Base-by-base conservation (phyloP, 257 asterid genomes). In the Petunia secreta region DNA sequence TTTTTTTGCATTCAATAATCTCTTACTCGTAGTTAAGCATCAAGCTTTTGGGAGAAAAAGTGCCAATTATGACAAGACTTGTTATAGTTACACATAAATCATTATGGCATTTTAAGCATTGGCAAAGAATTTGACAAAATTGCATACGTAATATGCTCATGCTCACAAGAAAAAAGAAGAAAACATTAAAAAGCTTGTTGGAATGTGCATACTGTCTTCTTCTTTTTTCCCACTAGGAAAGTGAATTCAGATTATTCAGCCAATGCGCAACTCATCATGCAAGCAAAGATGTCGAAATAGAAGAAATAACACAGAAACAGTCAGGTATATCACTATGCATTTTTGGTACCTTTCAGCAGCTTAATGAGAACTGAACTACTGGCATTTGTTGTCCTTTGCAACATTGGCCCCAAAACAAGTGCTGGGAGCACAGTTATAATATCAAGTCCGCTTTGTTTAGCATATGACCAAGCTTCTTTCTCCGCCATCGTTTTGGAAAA, bases 401-500 rank as follows among this genome's bases (percentile, higher is more conserved):
- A 89, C 89, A 93, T 78, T 5, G 98, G 98, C 14, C 98, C 98
- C 8, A 85, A 15, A 11, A 95, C 93, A 66, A 81, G 87, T 53
- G 87, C 4, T 38, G 98, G 98, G 41, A 88, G 86, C 37, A 91
- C 79, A 9, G 97, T 86, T 71, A 93, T 79, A n/a, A 95, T 57
- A 52, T 90, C 84, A 2, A 93, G 94, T 63, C 92, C 92, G 15
- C 6, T 83, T 82, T 80, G 48, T 80, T 88, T 91, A 15, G 95
- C 91, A 82, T 88, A 93, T 75, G 91, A 89, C 83, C 79, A 88
- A 38, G 95, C 97, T 87, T 83, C 90, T 34, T 83, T 85, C 83
- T 94, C 98, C 0, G 98, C 96, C 43, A 85, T 88, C 1, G 97
- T 91, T 74, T 94, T 94, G 67, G 98, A 89, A 79, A 48, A 88